Evolutionary conservation across 2,329 filamentous ascomycete species (phyloP), one percentile per base, ranked within the genome.

Genomic region (Keithomyces neogunnii): DNA sequence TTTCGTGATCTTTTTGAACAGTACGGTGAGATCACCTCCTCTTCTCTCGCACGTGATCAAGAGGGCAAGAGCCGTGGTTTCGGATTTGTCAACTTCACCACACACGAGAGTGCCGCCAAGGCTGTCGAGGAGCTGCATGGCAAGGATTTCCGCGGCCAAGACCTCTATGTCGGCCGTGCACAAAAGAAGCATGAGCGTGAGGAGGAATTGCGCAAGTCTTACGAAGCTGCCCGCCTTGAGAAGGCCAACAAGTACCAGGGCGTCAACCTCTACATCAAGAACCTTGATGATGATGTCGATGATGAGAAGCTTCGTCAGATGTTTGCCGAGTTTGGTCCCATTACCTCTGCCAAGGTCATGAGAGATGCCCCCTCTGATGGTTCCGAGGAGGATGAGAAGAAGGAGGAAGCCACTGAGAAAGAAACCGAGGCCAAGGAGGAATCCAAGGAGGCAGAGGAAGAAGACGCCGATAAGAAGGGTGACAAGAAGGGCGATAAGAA

Each of bases 141-240:
- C 67, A 89, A 84, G 64, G 91, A 97, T 49, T 90, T 95, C 80
- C 88, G 87, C 66, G 88, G 89, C 55, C 90, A 97, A 78, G 93
- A 95, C 68, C 83, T 99, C 55, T 99, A 99, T 68, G 93, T 99
- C 61, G 93, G 93, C 62, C 91, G 93, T 70, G 93, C 93, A 53
- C 93, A 97, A 80, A 99, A 99, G 88, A 99, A 99, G 82, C 93
- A 97, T 70, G 93, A 99, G 79, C 93, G 93, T 65, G 93, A 99
- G 78, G 93, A 99, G 77, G 93, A 99, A 75, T 85, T 99, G 55
- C 91, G 93, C 76, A 95, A 89, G 80, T 95, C 96, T 66, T 97
- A 99, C 73, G 93, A 99, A 75, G 92, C 92, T 65, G 90, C 90
- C 63, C 92, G 93, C 64, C 80, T 95, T 64, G 93, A 99, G 82